Conservation (phyloP, 495 filamentous ascomycete species). For the Delitschia confertaspora region DNA sequence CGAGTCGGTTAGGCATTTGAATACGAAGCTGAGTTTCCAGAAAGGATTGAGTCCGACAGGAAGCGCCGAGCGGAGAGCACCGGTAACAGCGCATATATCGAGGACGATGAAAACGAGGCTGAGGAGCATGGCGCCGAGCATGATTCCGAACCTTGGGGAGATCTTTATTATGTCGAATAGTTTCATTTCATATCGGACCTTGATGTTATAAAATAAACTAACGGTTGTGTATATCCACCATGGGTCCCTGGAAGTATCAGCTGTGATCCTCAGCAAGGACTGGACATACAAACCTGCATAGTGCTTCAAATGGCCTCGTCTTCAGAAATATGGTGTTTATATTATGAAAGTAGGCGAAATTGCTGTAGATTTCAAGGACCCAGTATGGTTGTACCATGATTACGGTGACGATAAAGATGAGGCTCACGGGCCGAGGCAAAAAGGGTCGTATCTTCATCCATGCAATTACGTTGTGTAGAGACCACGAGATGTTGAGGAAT, state of each 20-base stretch:
- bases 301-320: slow-evolving; percentile 45
- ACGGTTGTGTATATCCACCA: slow-evolving; percentile 52
- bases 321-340: slow-evolving; percentile 38
- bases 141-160: slow-evolving; percentile 49
- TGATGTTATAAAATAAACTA: slow-evolving; percentile 47
- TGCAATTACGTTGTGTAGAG: slow-evolving; percentile 35
- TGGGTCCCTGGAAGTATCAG: slow-evolving; percentile 39
- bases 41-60: slow-evolving; percentile 40
- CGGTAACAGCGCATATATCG: slow-evolving; percentile 39
- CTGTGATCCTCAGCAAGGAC: not conserved
- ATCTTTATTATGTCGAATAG: slow-evolving; percentile 41
- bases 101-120: slow-evolving; percentile 47
- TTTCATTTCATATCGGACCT: slow-evolving; percentile 44
- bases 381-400: slow-evolving; percentile 34
- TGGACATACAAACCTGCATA: slow-evolving; percentile 36
- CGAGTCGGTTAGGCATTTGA: slow-evolving; percentile 53
- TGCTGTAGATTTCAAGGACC: slow-evolving; percentile 36
- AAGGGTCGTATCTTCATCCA: slow-evolving; percentile 39
- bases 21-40: slow-evolving; percentile 48
- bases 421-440: slow-evolving; percentile 23
- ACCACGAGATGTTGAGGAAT: slow-evolving; percentile 33
- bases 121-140: slow-evolving; percentile 47
- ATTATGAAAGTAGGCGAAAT: slow-evolving; percentile 34
- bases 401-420: slow-evolving; percentile 33
- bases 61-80: slow-evolving; percentile 21